Evolutionary conservation across 1,284 basidiomycete species (phyloP).

Genomic region (Irpex sp.): DNA sequence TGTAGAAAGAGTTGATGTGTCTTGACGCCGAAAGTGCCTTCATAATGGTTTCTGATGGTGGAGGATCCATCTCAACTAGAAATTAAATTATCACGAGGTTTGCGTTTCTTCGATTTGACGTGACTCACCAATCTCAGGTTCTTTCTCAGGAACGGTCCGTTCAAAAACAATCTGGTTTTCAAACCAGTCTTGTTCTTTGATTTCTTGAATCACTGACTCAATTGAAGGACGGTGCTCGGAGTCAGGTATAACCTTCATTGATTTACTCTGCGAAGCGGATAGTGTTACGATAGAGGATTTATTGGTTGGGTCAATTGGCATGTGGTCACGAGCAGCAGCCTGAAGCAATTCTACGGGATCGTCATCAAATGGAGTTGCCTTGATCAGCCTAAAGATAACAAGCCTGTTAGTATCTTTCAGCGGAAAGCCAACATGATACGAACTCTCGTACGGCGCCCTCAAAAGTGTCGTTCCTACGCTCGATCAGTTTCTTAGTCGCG

Average conservation of each 20-base stretch:
- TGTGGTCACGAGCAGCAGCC: conserved; percentile 62
- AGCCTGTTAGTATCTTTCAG: background rate
- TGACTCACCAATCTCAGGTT: conserved; percentile 46
- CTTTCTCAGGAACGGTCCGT: conserved; percentile 49
- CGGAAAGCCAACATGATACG: conserved; percentile 16
- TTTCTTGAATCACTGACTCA: conserved; percentile 51
- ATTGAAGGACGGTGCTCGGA: conserved; percentile 56
- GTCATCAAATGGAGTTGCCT: conserved; percentile 47
- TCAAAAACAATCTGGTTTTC: conserved; percentile 62
- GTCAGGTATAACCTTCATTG: conserved; percentile 35
- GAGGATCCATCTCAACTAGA: conserved; percentile 48
- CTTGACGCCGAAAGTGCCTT: conserved; percentile 61
- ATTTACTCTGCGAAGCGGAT: conserved; percentile 15
- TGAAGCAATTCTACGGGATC: conserved; percentile 64
- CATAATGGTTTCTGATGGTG: conserved; percentile 55
- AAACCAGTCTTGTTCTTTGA: conserved; percentile 61
- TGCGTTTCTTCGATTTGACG: background rate
- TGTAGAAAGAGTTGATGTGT: conserved; percentile 68
- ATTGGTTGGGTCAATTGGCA: conserved; percentile 61
- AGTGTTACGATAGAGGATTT: conserved; percentile 7
- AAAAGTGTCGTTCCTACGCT: conserved; percentile 70
- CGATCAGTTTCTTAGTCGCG: conserved; percentile 68
- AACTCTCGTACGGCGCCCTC: conserved; percentile 71
- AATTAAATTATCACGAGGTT: background rate
- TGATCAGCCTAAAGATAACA: conserved; percentile 47